Conservation (phyloP, 192 early-diverging fungal species). For the Entomortierella chlamydospora region DNA sequence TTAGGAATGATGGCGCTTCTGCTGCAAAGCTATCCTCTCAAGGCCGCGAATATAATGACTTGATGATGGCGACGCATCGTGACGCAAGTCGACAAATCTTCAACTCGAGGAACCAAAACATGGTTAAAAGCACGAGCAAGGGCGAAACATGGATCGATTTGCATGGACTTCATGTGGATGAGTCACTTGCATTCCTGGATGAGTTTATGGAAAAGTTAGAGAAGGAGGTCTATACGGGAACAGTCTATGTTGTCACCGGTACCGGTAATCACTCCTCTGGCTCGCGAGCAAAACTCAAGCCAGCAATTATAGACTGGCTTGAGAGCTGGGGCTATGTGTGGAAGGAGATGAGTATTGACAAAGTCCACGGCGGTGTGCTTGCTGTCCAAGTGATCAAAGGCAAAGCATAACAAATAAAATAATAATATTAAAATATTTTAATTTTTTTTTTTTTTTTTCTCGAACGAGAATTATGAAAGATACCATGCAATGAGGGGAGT, state of each 20-base stretch:
- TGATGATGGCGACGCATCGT: conserved; percentile 61
- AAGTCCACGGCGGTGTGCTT: conserved; percentile 44
- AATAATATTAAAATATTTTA: conserved; percentile 3
- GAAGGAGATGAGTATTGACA: conserved; percentile 48
- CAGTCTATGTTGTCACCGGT: conserved; percentile 64
- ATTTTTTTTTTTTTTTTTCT: background rate
- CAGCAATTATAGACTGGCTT: conserved; percentile 51
- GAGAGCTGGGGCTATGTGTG: conserved; percentile 52
- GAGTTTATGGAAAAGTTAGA: conserved; percentile 56
- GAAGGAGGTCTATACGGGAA: conserved; percentile 52
- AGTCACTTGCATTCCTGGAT: conserved; percentile 56
- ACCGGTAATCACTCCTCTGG: conserved; percentile 58
- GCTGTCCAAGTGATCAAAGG: conserved; percentile 44
- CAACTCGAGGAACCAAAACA: conserved; percentile 49
- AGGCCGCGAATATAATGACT: conserved; percentile 58
- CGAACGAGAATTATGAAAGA: background rate
- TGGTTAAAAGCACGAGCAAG: conserved; percentile 28
- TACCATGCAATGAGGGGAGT: background rate
- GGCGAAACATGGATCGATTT: conserved; percentile 63
- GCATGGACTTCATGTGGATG: conserved; percentile 64
- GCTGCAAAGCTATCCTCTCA: conserved; percentile 56
- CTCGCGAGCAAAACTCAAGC: conserved; percentile 37
- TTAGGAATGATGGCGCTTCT: conserved; percentile 57
- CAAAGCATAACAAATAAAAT: conserved; percentile 16
- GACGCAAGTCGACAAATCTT: conserved; percentile 63